phyloP scores from a whole-genome alignment of 352 stramenopile species.

The Elongisporangium senticosum region DNA sequence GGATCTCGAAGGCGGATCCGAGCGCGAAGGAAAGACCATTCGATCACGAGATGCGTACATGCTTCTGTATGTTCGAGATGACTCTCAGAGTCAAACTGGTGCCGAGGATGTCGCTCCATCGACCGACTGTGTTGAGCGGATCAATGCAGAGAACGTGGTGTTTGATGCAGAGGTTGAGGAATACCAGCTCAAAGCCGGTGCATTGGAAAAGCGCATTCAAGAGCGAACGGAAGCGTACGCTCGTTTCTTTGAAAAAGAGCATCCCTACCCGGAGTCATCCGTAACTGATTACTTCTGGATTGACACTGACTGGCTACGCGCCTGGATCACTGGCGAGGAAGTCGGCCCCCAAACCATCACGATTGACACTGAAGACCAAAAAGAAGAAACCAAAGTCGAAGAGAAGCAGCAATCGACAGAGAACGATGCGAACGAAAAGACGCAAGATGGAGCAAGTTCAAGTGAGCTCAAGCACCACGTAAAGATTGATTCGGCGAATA shows the following conservation, averaged over 20 bases:
- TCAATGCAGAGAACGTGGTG: constrained; percentile 42
- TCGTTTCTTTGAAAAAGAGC: constrained; percentile 49
- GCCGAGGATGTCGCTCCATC: constrained; percentile 16
- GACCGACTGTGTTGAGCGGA: constrained; percentile 28
- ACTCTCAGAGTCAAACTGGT: constrained; percentile 2
- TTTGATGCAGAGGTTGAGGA: constrained; percentile 46
- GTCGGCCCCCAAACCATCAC: not conserved
- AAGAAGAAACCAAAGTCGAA: constrained; percentile 14
- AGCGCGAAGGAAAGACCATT: constrained; percentile 48
- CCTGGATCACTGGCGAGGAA: constrained; percentile 64
- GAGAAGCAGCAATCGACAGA: constrained; percentile 9
- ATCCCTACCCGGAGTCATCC: constrained; percentile 31
- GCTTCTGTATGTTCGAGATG: constrained; percentile 69
- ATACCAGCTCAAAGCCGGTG: constrained; percentile 34
- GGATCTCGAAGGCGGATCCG: constrained; percentile 31
- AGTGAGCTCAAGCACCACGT: not conserved
- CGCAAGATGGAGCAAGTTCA: constrained; percentile 2
- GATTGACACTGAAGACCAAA: constrained; percentile 2
- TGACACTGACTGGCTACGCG: constrained; percentile 51
- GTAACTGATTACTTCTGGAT: constrained; percentile 58
- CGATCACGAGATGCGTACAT: constrained; percentile 84
- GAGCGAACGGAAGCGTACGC: constrained; percentile 50
- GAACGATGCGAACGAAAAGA: constrained; percentile 5
- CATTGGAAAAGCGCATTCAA: constrained; percentile 46
- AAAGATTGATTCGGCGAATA: not conserved